phyloP scores from a whole-genome alignment of 1,139 yeast species.

The Candida tropicalis region DNA sequence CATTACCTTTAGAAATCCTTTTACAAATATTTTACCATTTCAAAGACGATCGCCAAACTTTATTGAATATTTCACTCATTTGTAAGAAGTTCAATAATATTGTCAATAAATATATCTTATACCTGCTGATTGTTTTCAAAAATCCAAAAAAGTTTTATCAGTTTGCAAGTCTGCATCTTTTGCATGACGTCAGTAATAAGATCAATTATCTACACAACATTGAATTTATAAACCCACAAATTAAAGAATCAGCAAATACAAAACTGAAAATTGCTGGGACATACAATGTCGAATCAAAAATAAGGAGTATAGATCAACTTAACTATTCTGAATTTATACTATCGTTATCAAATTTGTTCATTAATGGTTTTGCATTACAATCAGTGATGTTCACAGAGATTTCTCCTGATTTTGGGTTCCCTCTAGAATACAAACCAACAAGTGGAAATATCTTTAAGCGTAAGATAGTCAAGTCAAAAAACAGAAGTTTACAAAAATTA shows the following conservation, averaged over 20 bases:
- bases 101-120: constrained; percentile 39
- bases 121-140: constrained; percentile 32
- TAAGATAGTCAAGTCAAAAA: constrained; percentile 20
- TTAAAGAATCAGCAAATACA: constrained; percentile 23
- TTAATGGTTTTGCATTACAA: constrained; percentile 37
- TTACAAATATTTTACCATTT: constrained; percentile 33
- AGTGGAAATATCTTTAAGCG: constrained; percentile 13
- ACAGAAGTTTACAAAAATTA: constrained; percentile 26
- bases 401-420: constrained; percentile 55
- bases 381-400: constrained; percentile 40
- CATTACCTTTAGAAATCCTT: constrained; percentile 48
- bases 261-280: constrained; percentile 43
- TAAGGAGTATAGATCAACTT: constrained; percentile 19
- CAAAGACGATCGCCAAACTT: constrained; percentile 19
- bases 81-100: constrained; percentile 41
- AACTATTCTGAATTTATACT: constrained; percentile 30
- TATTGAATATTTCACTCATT: constrained; percentile 29
- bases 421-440: constrained; percentile 22
- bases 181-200: constrained; percentile 23
- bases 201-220: constrained; percentile 33
- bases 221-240: constrained; percentile 40
- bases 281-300: constrained; percentile 32
- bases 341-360: constrained; percentile 27
- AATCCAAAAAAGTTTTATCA: constrained; percentile 28
- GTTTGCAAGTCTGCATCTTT: constrained; percentile 34